These are phyloP conservation scores for Colletotrichum eremochloae DNA, from an alignment of 2,329 filamentous ascomycete species.

Conservation along the genomic window DNA sequence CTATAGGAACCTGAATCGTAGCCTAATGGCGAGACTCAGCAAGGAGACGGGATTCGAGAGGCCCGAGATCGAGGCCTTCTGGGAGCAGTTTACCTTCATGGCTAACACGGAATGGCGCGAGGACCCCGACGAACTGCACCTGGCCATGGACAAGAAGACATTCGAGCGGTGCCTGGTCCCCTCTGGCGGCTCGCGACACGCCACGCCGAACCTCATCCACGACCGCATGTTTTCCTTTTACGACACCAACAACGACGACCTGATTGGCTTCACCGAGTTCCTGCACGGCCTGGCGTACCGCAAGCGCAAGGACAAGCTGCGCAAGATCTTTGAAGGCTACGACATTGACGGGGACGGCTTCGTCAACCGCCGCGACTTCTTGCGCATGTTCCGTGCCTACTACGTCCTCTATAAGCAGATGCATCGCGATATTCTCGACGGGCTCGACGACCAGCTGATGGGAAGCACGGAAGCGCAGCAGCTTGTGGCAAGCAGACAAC, in stretches of 20 bases:
- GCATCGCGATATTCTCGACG: slow-evolving; percentile 84
- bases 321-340: slow-evolving; percentile 86
- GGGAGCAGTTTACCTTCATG: slow-evolving; percentile 97
- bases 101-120: slow-evolving; percentile 87
- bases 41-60: slow-evolving; percentile 84
- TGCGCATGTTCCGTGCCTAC: slow-evolving; percentile 92
- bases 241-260: slow-evolving; percentile 87
- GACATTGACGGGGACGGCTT: slow-evolving; percentile 91
- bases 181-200: slow-evolving; percentile 82
- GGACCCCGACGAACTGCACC: slow-evolving; percentile 81
- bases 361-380: slow-evolving; percentile 86
- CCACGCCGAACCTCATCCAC: slow-evolving; percentile 89
- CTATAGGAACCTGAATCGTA: slow-evolving; percentile 74
- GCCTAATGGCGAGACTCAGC: slow-evolving; percentile 76
- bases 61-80: slow-evolving; percentile 90
- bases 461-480: slow-evolving; percentile 82
- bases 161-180: slow-evolving; percentile 93
- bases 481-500: slow-evolving; percentile 80
- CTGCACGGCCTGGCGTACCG: slow-evolving; percentile 82
- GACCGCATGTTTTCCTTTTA: slow-evolving; percentile 98
- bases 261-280: slow-evolving; percentile 95
- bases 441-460: slow-evolving; percentile 82
- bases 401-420: slow-evolving; percentile 92
- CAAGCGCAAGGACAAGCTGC: slow-evolving; percentile 76
- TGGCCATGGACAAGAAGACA: slow-evolving; percentile 91